Evolutionary conservation across 495 filamentous ascomycete species (phyloP), one percentile per base, ranked within the genome.

Genomic region (Penicillium maclennaniae): DNA sequence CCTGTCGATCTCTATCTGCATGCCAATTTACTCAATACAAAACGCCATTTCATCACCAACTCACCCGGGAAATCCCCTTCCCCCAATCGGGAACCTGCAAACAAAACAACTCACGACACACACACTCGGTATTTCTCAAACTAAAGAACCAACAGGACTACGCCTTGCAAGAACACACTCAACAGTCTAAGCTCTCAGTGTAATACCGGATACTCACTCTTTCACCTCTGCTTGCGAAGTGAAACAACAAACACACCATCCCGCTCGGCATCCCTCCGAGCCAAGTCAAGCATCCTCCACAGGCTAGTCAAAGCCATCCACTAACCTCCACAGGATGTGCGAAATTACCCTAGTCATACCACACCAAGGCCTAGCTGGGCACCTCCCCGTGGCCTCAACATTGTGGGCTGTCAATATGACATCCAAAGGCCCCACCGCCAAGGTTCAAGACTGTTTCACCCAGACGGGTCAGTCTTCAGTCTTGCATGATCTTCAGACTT

Each of bases 381-480:
- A 6, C 63, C 69, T 2, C 85, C 84, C 4, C 56, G 62, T 0
- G 56, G 38, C 0, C 0, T 83, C 84, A 15, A 87, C 76, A 49
- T 77, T 80, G 41, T 66, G 62, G 3, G 80, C 72, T 21, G 83
- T 83, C 1, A 81, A 75, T 57, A 87, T 82, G 43, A 82, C 71
- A 56, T 88, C 85, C 48, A 87, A 87, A 82, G 2, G 83, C 84
- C 7, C 73, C 83, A 5, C 85, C 83, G 25, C 85, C 83, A 5
- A 88, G 63, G 51, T 87, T 84, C 51, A 87, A 64, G 5, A 85
- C 73, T 1, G 75, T 80, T 60, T 87, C 84, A n/a, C 83, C 83
- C 77, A 53, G 23, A 27, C 8, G 4, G 8, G 21, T 39, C 41
- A 34, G 31, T 23, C 23, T 23, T 23, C 23, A 23, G 8, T 34